These are phyloP conservation scores for Picea glauca DNA, from an alignment of 75 land plant species.

Conservation along the genomic window DNA sequence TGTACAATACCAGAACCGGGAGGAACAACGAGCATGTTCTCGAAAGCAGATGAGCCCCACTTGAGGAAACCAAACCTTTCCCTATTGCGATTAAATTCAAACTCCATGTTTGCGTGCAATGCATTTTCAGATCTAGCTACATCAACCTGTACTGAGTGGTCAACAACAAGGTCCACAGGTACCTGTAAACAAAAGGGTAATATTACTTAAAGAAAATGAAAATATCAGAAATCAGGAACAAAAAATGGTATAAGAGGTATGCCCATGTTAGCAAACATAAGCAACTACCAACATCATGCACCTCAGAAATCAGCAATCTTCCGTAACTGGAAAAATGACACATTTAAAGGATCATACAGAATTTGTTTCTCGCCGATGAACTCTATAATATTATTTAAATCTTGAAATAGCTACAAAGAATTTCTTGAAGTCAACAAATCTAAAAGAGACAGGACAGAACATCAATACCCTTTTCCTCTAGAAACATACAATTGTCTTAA, in stretches of 20 bases:
- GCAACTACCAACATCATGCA: constrained; percentile 20
- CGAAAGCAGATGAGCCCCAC: constrained; percentile 86
- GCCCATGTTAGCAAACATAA: constrained; percentile 7
- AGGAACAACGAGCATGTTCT: constrained; percentile 95
- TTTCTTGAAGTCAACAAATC: not conserved
- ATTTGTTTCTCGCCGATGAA: no score
- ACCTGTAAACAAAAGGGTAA: constrained; percentile 43
- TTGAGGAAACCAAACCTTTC: constrained; percentile 88
- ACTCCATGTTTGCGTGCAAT: constrained; percentile 68
- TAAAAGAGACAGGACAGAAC: not conserved
- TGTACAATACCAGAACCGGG: constrained; percentile 96
- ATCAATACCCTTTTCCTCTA: not conserved
- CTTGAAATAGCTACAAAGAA: no score
- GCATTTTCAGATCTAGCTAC: constrained; percentile 79
- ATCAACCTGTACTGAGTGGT: constrained; percentile 94
- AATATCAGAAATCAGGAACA: constrained; percentile 19
- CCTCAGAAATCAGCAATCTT: not conserved
- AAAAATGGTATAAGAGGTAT: constrained; percentile 2
- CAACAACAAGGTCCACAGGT: constrained; percentile 91
- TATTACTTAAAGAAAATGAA: not conserved
- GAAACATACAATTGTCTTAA: no score
- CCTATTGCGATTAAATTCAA: constrained; percentile 76
- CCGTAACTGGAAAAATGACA: no score
- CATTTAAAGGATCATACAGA: no score
- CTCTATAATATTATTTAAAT: no score